These are phyloP conservation scores for Aspergillus neotritici DNA, from an alignment of 2,329 filamentous ascomycete species.

Conservation along the genomic window DNA sequence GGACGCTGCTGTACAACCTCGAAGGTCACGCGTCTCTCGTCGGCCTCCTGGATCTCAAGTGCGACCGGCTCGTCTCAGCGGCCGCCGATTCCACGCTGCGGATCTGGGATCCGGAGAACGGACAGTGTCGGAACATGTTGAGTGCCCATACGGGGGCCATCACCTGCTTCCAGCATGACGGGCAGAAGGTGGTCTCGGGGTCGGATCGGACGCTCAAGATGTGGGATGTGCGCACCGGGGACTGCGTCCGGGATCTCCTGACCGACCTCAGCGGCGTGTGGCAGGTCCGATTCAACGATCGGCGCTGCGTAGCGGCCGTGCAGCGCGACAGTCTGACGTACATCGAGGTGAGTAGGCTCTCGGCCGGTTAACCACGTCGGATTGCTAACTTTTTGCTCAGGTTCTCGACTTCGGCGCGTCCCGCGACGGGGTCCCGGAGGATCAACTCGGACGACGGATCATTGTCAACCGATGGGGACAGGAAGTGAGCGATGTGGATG, in stretches of 20 bases:
- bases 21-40: slow-evolving; percentile 92
- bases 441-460: slow-evolving; percentile 73
- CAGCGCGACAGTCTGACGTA: slow-evolving; percentile 90
- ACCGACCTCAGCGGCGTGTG: slow-evolving; percentile 95
- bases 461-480: slow-evolving; percentile 41
- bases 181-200: slow-evolving; percentile 91
- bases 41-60: slow-evolving; percentile 80
- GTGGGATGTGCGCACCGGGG: slow-evolving; percentile 92
- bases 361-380: not conserved
- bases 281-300: slow-evolving; percentile 97
- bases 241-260: slow-evolving; percentile 86
- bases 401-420: slow-evolving; percentile 95
- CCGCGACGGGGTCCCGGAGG: slow-evolving; percentile 73
- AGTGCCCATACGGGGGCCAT: slow-evolving; percentile 95
- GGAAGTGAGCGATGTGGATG: slow-evolving; percentile 32
- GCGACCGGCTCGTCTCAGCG: slow-evolving; percentile 86
- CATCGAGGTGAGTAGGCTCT: slow-evolving; percentile 69
- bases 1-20: slow-evolving; percentile 76
- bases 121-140: slow-evolving; percentile 81
- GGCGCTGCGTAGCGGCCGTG: slow-evolving; percentile 91
- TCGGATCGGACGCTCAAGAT: slow-evolving; percentile 96
- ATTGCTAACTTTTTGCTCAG: slow-evolving; percentile 45
- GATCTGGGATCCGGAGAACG: slow-evolving; percentile 94
- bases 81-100: slow-evolving; percentile 91
- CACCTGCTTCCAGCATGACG: slow-evolving; percentile 97